These are phyloP conservation scores for Westerdykella aurantiaca DNA, from an alignment of 2,329 filamentous ascomycete species.

Conservation along the genomic window DNA sequence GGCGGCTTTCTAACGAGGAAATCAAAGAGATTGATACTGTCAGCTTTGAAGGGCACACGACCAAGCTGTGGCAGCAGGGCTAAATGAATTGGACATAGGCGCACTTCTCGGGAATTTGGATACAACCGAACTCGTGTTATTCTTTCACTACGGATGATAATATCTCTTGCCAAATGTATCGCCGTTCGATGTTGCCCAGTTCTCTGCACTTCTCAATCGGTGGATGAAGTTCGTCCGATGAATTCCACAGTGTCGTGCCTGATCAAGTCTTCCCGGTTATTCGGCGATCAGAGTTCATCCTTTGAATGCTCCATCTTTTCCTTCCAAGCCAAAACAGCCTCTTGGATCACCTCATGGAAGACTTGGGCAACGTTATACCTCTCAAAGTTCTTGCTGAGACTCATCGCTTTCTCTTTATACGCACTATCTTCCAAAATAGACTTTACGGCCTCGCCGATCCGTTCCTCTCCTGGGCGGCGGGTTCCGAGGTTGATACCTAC, in stretches of 20 bases:
- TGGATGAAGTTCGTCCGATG: no score
- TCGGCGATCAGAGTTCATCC: no score
- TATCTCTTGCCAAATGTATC: no score
- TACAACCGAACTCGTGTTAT: not conserved
- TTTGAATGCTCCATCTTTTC: not conserved
- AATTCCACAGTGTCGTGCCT: not conserved
- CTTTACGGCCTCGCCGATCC: conserved; percentile 11
- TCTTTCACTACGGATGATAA: no score
- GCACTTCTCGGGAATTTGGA: not conserved
- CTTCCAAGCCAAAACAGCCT: conserved; percentile 10
- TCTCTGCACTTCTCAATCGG: no score
- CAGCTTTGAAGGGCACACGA: conserved; percentile 38
- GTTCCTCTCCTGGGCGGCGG: conserved; percentile 19
- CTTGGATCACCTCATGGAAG: conserved; percentile 15
- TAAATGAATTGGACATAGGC: conserved; percentile 10
- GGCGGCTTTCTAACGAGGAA: conserved; percentile 40
- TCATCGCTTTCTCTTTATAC: conserved; percentile 14
- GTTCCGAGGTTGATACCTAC: conserved; percentile 44
- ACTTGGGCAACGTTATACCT: conserved; percentile 14
- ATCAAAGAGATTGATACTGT: conserved; percentile 39
- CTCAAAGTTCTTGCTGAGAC: conserved; percentile 15
- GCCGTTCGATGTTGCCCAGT: no score
- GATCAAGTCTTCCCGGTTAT: no score
- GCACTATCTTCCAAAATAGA: conserved; percentile 10
- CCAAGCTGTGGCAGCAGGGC: conserved; percentile 41